Percentiles rank a stretch among this genome's conserved stretches.
phyloP scores from a whole-genome alignment of 495 filamentous ascomycete genomes.

The Neurospora sp. region DNA sequence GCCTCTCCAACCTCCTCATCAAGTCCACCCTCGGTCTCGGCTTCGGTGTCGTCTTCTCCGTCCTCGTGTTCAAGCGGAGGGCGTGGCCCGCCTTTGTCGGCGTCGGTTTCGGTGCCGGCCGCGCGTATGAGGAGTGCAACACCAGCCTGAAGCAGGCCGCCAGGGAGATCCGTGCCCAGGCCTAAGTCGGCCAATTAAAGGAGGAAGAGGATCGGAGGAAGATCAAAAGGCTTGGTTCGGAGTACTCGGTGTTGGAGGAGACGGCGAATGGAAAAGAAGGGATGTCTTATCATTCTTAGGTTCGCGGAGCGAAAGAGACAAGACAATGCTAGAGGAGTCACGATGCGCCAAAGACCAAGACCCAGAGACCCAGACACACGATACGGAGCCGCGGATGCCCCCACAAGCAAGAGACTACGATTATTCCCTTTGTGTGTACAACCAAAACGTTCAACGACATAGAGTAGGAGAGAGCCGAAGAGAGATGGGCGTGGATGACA shows the following conservation, averaged over 20 bases:
- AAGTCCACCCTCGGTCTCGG: slow-evolving; percentile 87
- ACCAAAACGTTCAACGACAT: neutral
- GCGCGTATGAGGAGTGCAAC: slow-evolving; percentile 92
- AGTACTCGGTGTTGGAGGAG: neutral
- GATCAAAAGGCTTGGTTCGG: neutral
- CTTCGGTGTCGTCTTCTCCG: slow-evolving; percentile 96
- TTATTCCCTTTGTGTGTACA: neutral
- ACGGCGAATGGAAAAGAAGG: neutral
- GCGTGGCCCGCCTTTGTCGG: slow-evolving; percentile 93
- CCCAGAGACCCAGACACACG: neutral
- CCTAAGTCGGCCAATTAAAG: slow-evolving; percentile 10
- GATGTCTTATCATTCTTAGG: neutral
- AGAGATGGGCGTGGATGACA: neutral
- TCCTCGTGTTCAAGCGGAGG: slow-evolving; percentile 93
- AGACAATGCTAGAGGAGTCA: neutral
- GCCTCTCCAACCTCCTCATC: slow-evolving; percentile 91
- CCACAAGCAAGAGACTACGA: neutral
- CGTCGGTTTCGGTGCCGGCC: slow-evolving; percentile 86
- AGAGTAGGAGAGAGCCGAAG: neutral
- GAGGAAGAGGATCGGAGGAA: neutral
- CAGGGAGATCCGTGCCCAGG: slow-evolving; percentile 38
- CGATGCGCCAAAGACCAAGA: neutral
- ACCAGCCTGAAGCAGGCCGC: slow-evolving; percentile 47
- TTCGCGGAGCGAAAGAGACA: neutral
- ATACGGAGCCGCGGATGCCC: neutral